A percentile compares a stretch with the other conserved stretches of the same genome.
phyloP scores from a whole-genome alignment of 768 basidiomycete species.

The Russula foetens region DNA sequence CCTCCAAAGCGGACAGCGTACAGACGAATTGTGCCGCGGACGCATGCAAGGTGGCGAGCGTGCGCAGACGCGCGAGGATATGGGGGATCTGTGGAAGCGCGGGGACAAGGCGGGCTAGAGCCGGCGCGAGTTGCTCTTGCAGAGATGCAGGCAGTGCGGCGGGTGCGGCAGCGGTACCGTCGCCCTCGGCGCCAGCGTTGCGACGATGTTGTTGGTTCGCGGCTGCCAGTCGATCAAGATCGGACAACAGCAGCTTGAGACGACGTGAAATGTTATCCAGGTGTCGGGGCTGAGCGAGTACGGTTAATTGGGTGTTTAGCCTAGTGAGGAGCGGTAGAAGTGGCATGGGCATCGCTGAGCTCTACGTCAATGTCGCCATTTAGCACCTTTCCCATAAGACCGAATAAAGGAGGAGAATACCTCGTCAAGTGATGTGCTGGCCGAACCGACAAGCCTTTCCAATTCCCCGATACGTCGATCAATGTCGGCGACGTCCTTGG shows the following conservation, averaged over 20 bases:
- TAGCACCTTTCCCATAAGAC: background rate
- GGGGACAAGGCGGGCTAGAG: constrained; percentile 65
- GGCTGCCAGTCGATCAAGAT: constrained; percentile 73
- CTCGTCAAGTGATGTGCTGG: constrained; percentile 74
- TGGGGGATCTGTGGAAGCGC: constrained; percentile 80
- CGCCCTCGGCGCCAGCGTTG: constrained; percentile 24
- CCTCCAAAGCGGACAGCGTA: constrained; percentile 57
- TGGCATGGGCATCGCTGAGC: constrained; percentile 66
- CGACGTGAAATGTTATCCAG: constrained; percentile 93
- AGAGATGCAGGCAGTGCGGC: constrained; percentile 26
- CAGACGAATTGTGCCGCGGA: constrained; percentile 72
- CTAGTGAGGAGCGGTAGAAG: constrained; percentile 76
- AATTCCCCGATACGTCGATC: constrained; percentile 80
- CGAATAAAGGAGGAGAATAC: constrained; percentile 34
- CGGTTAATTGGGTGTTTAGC: constrained; percentile 75
- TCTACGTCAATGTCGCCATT: constrained; percentile 31
- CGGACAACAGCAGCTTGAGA: constrained; percentile 84
- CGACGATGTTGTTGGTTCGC: constrained; percentile 30
- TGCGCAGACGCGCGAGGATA: constrained; percentile 80
- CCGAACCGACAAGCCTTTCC: constrained; percentile 77
- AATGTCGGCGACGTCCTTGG: constrained; percentile 56
- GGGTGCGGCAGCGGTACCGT: constrained; percentile 8
- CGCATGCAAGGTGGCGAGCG: constrained; percentile 72
- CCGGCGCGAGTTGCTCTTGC: constrained; percentile 57
- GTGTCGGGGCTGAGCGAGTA: constrained; percentile 92